phyloP scores from a whole-genome alignment of 2,329 filamentous ascomycete species.

The Myriangium duriaei region DNA sequence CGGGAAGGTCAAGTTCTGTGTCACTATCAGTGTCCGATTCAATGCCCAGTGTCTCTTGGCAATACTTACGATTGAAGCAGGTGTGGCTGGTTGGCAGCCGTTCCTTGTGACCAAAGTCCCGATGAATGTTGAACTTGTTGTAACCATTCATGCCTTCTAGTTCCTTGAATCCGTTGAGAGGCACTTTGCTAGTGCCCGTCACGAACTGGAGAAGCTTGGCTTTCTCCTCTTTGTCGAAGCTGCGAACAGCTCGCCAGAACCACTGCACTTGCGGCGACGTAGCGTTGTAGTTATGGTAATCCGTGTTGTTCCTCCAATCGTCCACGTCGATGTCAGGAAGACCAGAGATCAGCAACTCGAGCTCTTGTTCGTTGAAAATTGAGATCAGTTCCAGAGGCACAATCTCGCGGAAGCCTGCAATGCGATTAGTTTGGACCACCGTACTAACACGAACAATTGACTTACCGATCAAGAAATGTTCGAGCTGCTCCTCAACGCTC shows the following conservation, averaged over 20 bases:
- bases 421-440: slow-evolving; percentile 1
- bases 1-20: slow-evolving; percentile 88
- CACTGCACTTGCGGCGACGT: slow-evolving; percentile 96
- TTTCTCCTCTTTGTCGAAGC: slow-evolving; percentile 97
- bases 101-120: slow-evolving; percentile 93
- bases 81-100: slow-evolving; percentile 93
- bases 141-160: slow-evolving; percentile 98
- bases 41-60: slow-evolving; percentile 1
- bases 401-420: slow-evolving; percentile 84
- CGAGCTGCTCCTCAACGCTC: slow-evolving; percentile 88
- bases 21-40: slow-evolving; percentile 23
- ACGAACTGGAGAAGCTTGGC: slow-evolving; percentile 97
- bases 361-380: slow-evolving; percentile 97
- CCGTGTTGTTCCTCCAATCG: slow-evolving; percentile 98
- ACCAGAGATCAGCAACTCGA: slow-evolving; percentile 91
- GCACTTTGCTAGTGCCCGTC: slow-evolving; percentile 95
- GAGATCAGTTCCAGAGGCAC: slow-evolving; percentile 87
- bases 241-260: slow-evolving; percentile 97
- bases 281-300: slow-evolving; percentile 94
- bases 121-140: slow-evolving; percentile 96
- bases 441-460: slow-evolving; percentile 42
- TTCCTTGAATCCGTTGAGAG: slow-evolving; percentile 96
- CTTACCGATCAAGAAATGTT: slow-evolving; percentile 57
- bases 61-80: slow-evolving; percentile 90
- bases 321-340: slow-evolving; percentile 95